These are phyloP conservation scores for Monarda citriodora DNA, from an alignment of 305 asterid species.

Conservation along the genomic window DNA sequence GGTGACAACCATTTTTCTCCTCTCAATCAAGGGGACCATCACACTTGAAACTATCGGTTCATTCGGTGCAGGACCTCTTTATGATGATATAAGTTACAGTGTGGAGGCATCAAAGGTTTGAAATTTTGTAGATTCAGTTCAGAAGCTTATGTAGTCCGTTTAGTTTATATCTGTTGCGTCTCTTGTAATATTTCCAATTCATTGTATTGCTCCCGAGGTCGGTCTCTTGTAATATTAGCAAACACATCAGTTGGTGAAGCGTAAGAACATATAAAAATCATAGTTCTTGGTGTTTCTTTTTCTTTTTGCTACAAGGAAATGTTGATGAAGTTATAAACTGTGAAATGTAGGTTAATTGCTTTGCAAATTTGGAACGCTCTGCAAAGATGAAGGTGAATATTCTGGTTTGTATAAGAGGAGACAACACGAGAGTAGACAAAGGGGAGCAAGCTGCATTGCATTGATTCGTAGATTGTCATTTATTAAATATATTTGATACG, in stretches of 20 bases:
- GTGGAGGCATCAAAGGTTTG: slow-evolving; percentile 93
- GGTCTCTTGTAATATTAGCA: no score
- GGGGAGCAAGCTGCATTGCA: slow-evolving; percentile 76
- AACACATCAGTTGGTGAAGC: slow-evolving; percentile 56
- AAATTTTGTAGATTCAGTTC: slow-evolving; percentile 20
- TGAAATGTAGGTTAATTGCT: slow-evolving; percentile 51
- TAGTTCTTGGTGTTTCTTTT: neutral
- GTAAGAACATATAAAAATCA: slow-evolving; percentile 35
- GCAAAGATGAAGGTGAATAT: slow-evolving; percentile 77
- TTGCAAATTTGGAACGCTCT: slow-evolving; percentile 68
- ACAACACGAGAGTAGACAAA: slow-evolving; percentile 83
- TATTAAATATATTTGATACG: no score
- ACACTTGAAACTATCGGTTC: slow-evolving; percentile 72
- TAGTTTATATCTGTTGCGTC: no score
- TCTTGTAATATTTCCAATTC: no score
- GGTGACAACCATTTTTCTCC: slow-evolving; percentile 61
- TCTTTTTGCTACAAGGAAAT: neutral
- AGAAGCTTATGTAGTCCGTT: no score
- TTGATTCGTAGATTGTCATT: no score
- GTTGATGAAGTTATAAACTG: neutral
- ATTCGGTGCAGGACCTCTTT: slow-evolving; percentile 91
- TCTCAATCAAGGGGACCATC: slow-evolving; percentile 72
- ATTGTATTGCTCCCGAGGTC: no score
- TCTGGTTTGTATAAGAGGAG: slow-evolving; percentile 85
- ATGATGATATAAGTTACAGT: slow-evolving; percentile 79